Conservation (phyloP, 176 grass and related monocot species). For the Olyra latifolia region DNA sequence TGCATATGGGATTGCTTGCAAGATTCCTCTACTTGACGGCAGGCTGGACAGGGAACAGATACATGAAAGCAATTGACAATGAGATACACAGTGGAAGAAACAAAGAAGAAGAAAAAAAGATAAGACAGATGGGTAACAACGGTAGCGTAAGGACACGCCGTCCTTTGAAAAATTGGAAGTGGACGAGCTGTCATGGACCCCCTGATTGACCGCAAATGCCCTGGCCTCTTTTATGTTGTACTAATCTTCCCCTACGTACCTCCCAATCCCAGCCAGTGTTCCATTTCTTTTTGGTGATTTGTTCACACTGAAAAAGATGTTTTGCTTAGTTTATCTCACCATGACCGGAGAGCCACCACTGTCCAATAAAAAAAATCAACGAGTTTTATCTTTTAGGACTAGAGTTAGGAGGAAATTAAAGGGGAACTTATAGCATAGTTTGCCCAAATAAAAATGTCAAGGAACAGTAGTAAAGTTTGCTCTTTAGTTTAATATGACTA, state of each 20-base stretch:
- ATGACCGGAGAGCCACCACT: background rate
- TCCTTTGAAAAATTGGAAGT: background rate
- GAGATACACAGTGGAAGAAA: background rate
- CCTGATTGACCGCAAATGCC: background rate
- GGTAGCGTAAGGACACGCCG: background rate
- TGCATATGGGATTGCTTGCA: slow-evolving; percentile 20
- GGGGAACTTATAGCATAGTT: background rate
- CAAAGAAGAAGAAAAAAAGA: background rate
- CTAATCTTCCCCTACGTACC: background rate
- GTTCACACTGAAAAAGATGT: slow-evolving; percentile 7
- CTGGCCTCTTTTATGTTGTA: background rate
- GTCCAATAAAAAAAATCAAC: background rate
- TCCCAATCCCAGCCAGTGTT: background rate
- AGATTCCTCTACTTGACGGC: slow-evolving; percentile 28
- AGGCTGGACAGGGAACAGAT: background rate
- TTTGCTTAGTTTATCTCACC: slow-evolving; percentile 14
- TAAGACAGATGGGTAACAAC: background rate
- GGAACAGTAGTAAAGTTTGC: too few relatives aligned
- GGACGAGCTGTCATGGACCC: slow-evolving; percentile 35
- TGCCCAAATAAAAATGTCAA: background rate
- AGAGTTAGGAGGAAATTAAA: background rate
- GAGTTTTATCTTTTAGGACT: background rate
- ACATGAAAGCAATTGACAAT: background rate
- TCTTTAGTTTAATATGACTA: background rate
- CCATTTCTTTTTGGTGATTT: slow-evolving; percentile 18